A percentile compares a stretch with the other conserved stretches of the same genome.
phyloP scores from a whole-genome alignment of 1,284 basidiomycete species.

The Coniferiporia sulphurascens region DNA sequence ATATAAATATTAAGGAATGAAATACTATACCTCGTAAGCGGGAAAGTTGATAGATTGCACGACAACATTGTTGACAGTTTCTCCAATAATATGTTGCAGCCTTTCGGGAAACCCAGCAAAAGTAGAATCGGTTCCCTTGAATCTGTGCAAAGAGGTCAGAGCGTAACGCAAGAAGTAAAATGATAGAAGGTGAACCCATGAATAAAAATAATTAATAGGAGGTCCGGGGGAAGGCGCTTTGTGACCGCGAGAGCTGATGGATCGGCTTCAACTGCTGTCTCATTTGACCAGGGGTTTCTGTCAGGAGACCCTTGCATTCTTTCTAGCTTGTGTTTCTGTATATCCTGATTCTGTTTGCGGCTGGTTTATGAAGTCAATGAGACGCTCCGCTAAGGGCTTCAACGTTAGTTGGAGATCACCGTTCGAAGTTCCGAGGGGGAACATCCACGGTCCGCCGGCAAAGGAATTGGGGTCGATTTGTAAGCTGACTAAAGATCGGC shows the following conservation, averaged over 20 bases:
- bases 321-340: neutral
- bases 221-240: slow-evolving; percentile 29
- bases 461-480: too few species aligned
- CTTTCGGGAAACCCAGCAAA: slow-evolving; percentile 75
- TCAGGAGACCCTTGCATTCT: neutral
- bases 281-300: slow-evolving; percentile 1
- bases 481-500: too few species aligned
- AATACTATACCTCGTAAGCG: slow-evolving; percentile 70
- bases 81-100: slow-evolving; percentile 69
- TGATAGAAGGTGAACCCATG: slow-evolving; percentile 48
- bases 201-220: slow-evolving; percentile 40
- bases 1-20: neutral
- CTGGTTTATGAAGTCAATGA: too few species aligned
- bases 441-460: too few species aligned
- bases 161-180: neutral
- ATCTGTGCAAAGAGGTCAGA: slow-evolving; percentile 32
- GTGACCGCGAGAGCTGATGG: neutral
- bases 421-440: too few species aligned
- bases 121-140: slow-evolving; percentile 75
- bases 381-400: too few species aligned
- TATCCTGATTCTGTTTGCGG: too few species aligned
- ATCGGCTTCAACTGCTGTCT: neutral
- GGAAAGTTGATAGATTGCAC: slow-evolving; percentile 84
- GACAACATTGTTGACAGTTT: slow-evolving; percentile 45
- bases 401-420: too few species aligned